Percentiles rank a stretch among this genome's conserved stretches.
Evolutionary conservation across 2,329 filamentous ascomycete genomes (phyloP).

Genomic region (Sclerotinia sclerotiorum): DNA sequence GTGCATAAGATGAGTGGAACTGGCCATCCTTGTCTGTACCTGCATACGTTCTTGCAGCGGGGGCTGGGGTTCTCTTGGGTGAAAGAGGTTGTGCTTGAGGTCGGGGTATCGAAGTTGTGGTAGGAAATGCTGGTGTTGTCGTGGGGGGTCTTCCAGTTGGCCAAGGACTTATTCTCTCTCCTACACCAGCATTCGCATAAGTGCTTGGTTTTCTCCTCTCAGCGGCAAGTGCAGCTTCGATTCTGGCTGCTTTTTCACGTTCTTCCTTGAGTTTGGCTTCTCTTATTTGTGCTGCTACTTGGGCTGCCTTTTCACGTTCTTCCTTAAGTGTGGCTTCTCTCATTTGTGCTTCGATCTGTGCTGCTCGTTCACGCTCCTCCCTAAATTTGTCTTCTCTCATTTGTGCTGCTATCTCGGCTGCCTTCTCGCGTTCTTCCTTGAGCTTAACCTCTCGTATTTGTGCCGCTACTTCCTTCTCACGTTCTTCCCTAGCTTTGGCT

Average conservation of each 20-base stretch:
- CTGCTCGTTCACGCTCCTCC: background rate
- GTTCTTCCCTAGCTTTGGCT: conserved; percentile 30
- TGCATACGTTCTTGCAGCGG: conserved; percentile 58
- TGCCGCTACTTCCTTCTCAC: conserved; percentile 26
- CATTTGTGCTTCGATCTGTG: background rate
- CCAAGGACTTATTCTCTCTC: conserved; percentile 70
- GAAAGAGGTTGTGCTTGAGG: conserved; percentile 41
- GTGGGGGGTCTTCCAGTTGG: conserved; percentile 57
- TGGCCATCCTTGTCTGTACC: conserved; percentile 62
- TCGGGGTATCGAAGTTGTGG: conserved; percentile 40
- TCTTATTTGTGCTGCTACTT: background rate
- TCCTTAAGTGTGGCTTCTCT: background rate
- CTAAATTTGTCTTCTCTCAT: background rate
- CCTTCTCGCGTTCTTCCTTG: conserved; percentile 37
- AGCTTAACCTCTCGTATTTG: conserved; percentile 41
- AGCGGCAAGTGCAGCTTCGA: conserved; percentile 6
- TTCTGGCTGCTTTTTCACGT: conserved; percentile 30
- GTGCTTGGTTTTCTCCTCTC: conserved; percentile 42
- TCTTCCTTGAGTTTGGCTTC: conserved; percentile 7
- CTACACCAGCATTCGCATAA: conserved; percentile 65
- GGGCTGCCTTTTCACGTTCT: background rate
- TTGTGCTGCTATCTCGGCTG: background rate
- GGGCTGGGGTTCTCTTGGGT: conserved; percentile 47
- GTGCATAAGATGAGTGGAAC: conserved; percentile 77
- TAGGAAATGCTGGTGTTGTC: conserved; percentile 35